Base-by-base conservation (phyloP, 345 rosid species). In the Gossypium arboreum region DNA sequence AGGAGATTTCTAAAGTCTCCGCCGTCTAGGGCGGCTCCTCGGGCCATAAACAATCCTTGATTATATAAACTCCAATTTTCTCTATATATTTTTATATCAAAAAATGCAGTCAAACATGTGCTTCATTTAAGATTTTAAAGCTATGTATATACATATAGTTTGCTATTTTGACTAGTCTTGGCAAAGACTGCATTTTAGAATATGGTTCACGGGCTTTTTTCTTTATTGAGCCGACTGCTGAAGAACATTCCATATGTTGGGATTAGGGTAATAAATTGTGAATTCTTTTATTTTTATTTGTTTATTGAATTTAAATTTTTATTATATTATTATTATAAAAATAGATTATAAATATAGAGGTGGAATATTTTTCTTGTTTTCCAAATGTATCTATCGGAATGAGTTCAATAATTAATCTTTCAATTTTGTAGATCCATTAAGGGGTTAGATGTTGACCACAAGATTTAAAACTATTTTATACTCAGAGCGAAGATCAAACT, bases 11-110 rank as follows among this genome's bases (percentile, higher is more conserved):
- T 15, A 61, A 61, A 61, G 17, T 11, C 63, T 34, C 81, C 77
- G 84, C 84, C 79, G 84, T 68, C 71, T 67, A 60, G 52, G 70
- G 75, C 27, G 12, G 51, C 51, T 64, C 51, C 50, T 66, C 29
- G 54, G 70, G 55, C 55, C 56, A 7, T 24, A 75, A 65, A 70
- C 59, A 69, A 69, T 51, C 45, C 25, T 69, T 51, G 71, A 64
- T 24, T 64, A 41, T 41, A 27, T 7, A 29, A 29, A 10, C 68
- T 64, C 4, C 5, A 64, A 44, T 12, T 9, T 18, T 0, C 25
- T 43, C 25, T 22, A 22, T 4, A 22, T 22, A 3, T 11, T 57
- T 57, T 34, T 5, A 34, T 34, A 34, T 34, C 7, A 57, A 57
- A 57, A 12, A 27, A 65, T n/a, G 51, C 68, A 12, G 45, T 57